Evolutionary conservation across 306 rosid species (phyloP), one percentile per base, ranked within the genome.

Genomic region (Casuarina cunninghamiana): DNA sequence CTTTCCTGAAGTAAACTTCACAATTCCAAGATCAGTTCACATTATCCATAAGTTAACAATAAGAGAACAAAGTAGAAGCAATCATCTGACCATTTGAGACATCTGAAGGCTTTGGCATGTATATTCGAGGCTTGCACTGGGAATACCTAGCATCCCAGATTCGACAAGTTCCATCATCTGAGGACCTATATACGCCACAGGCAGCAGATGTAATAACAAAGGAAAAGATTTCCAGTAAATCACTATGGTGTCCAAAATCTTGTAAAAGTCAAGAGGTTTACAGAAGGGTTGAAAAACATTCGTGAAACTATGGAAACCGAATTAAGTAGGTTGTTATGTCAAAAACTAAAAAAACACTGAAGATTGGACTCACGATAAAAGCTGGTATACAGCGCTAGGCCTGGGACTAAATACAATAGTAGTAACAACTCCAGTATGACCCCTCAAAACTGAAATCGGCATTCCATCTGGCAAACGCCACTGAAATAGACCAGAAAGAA

Each of bases 81-180:
- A 79, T 67, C 32, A 78, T 85, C 96, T 89, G 38, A 89, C 98
- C 97, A 74, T 82, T 83, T 79, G 76, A 60, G 84, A 85, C 73
- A 69, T 91, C 97, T 9, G 79, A 49, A 79, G 94, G 97, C 76
- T 88, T 89, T 9, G 98, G 97, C 71, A 78, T 72, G 80, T 88
- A 93, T 81, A 93, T 80, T 66, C 93, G 89, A 7, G 91, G 90
- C 58, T 83, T 89, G 77, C 77, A 70, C 53, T 74, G 91, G 65
- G 97, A 88, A 77, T 35, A 78, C 80, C 98, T 88, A 45, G 97
- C 98, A 84, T 93, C 97, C 98, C 98, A 93, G 76, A 93, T 85
- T 84, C 97, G 87, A 84, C 98, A 93, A 65, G 97, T 91, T 81
- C 98, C 98, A 83, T 93, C 97, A 78, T 93, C 98, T 1, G 98